phyloP scores from a whole-genome alignment of 768 basidiomycete genomes.

The Coprinellus micaceus region DNA sequence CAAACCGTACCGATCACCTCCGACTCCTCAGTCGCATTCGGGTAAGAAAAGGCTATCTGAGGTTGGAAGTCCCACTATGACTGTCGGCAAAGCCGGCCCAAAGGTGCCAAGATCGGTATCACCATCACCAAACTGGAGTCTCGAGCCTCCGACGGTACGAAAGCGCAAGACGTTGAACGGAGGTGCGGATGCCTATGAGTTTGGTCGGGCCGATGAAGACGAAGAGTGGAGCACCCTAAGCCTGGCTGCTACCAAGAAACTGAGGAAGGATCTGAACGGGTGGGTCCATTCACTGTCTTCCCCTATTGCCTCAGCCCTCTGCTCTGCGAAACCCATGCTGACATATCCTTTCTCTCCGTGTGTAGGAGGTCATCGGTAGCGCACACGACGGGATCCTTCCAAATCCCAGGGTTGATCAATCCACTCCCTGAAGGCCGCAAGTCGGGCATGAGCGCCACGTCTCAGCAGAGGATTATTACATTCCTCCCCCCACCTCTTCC shows the following conservation, averaged over 20 bases:
- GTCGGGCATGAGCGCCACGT: neutral
- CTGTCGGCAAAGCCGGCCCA: no score
- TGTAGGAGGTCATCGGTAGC: no score
- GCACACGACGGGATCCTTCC: neutral
- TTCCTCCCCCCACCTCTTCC: constrained; percentile 1
- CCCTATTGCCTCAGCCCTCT: no score
- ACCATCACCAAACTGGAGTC: no score
- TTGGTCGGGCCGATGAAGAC: neutral
- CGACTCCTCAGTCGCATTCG: no score
- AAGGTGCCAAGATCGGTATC: no score
- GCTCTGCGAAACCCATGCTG: no score
- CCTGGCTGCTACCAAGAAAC: neutral
- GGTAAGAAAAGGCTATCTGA: no score
- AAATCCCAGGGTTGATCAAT: neutral
- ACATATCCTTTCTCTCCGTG: no score
- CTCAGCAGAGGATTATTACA: neutral
- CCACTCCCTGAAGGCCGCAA: neutral
- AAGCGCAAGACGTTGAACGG: constrained; percentile 17
- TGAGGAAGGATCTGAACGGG: neutral
- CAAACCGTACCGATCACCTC: no score
- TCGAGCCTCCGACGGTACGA: neutral
- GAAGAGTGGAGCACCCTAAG: constrained; percentile 3
- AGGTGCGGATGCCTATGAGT: neutral
- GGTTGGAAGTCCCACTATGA: no score
- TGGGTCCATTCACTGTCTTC: no score